These are phyloP conservation scores for Heliamphora exappendiculata DNA, from an alignment of 148 eudicot genomes.

Conservation along the genomic window DNA sequence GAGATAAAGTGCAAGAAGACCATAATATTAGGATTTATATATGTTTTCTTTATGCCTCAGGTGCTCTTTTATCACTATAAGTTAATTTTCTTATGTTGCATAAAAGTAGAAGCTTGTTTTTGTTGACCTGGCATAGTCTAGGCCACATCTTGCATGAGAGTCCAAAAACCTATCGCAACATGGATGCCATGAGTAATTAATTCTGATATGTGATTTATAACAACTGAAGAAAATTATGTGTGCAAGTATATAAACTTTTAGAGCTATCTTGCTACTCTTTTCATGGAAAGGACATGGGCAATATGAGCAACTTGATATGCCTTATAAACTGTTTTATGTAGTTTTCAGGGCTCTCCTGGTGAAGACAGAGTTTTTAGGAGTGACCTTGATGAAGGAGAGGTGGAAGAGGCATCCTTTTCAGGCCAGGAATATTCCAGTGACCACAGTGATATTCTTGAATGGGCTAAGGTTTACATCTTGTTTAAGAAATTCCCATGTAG, in stretches of 20 bases:
- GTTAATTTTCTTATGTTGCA: background rate
- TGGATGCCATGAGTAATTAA: background rate
- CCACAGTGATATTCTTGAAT: conserved; percentile 74
- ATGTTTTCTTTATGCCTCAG: no score
- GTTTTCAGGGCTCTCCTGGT: conserved; percentile 65
- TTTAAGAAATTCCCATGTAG: background rate
- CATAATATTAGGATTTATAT: no score
- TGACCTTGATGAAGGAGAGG: conserved; percentile 62
- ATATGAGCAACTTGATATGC: background rate
- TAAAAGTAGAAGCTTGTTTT: background rate
- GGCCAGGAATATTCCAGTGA: conserved; percentile 62
- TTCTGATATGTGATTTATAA: background rate
- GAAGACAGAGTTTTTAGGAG: conserved; percentile 72
- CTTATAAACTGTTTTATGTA: conserved; percentile 27
- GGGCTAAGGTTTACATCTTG: conserved; percentile 71
- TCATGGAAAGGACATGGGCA: background rate
- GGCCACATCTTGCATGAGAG: no score
- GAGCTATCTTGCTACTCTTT: background rate
- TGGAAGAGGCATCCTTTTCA: conserved; percentile 77
- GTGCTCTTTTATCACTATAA: background rate
- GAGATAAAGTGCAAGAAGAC: no score
- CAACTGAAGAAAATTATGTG: background rate
- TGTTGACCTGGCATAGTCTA: no score
- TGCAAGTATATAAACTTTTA: background rate
- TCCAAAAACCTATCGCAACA: background rate